phyloP scores from a whole-genome alignment of 495 filamentous ascomycete species.

The Lepidopterella palustris region DNA sequence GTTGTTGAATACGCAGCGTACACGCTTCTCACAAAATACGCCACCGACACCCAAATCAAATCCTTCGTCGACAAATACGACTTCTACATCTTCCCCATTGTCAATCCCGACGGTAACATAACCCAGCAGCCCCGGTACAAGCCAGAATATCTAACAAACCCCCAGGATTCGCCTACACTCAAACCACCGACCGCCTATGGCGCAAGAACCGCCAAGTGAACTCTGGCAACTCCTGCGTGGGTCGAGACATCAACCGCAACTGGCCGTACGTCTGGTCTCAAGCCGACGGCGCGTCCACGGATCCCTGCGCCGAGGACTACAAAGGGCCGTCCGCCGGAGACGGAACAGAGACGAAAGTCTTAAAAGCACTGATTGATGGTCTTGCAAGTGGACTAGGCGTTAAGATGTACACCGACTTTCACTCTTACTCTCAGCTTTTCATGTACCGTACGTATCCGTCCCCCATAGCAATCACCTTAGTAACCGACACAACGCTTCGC shows the following conservation, averaged over 20 bases:
- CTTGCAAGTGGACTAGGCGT: conserved; percentile 43
- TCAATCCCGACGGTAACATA: too few species aligned
- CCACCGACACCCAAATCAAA: conserved; percentile 38
- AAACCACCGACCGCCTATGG: conserved; percentile 54
- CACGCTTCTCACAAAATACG: conserved; percentile 44
- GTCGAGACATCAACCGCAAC: conserved; percentile 60
- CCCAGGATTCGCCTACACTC: conserved; percentile 59
- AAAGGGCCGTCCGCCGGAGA: conserved; percentile 44
- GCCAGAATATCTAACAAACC: too few species aligned
- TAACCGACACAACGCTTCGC: too few species aligned
- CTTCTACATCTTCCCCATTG: conserved; percentile 57
- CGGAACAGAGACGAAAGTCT: conserved; percentile 45
- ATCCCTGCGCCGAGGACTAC: conserved; percentile 51
- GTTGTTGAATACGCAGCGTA: conserved; percentile 53
- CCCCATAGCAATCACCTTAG: too few species aligned
- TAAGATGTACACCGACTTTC: conserved; percentile 57
- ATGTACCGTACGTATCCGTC: conserved; percentile 32
- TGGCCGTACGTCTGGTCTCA: conserved; percentile 51
- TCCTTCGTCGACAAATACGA: conserved; percentile 52
- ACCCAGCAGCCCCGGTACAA: too few species aligned
- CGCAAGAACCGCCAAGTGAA: conserved; percentile 55
- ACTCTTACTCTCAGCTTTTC: conserved; percentile 51
- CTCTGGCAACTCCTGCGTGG: conserved; percentile 43
- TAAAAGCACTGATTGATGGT: conserved; percentile 38
- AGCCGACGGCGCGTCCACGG: conserved; percentile 46